A percentile compares a stretch with the other conserved stretches of the same genome.
phyloP scores from a whole-genome alignment of 305 asterid species.

The Striga hermonthica region DNA sequence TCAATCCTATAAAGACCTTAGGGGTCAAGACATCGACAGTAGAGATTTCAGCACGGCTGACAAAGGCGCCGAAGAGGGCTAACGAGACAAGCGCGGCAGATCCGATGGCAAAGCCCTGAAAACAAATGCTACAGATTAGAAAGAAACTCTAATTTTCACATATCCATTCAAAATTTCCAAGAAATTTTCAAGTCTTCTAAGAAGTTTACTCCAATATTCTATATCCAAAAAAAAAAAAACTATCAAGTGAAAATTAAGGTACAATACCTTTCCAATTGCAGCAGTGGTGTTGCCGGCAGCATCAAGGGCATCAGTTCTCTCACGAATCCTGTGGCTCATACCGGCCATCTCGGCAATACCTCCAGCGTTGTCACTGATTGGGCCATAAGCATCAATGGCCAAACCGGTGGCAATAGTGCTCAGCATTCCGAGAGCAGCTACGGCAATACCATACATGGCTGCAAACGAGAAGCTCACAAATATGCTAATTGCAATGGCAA shows the following conservation, averaged over 20 bases:
- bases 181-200: background rate
- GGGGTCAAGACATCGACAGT: conserved; percentile 88
- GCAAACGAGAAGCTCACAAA: conserved; percentile 84
- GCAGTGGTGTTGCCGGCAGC: conserved; percentile 97
- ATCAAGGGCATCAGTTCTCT: conserved; percentile 92
- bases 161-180: background rate
- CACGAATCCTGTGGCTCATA: conserved; percentile 87
- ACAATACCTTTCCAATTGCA: conserved; percentile 81
- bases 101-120: conserved; percentile 97
- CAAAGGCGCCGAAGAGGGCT: conserved; percentile 93
- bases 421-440: conserved; percentile 88
- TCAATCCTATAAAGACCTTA: conserved; percentile 78
- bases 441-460: conserved; percentile 91
- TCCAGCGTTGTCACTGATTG: conserved; percentile 94
- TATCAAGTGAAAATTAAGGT: background rate
- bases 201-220: background rate
- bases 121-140: conserved; percentile 5
- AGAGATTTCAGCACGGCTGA: conserved; percentile 72
- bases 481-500: conserved; percentile 78
- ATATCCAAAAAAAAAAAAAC: background rate
- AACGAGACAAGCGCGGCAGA: conserved; percentile 91
- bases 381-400: conserved; percentile 95
- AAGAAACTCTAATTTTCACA: no score
- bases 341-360: conserved; percentile 99
- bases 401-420: conserved; percentile 92